These are phyloP conservation scores for Fusarium siculi DNA, from an alignment of 2,329 filamentous ascomycete species.

Conservation along the genomic window DNA sequence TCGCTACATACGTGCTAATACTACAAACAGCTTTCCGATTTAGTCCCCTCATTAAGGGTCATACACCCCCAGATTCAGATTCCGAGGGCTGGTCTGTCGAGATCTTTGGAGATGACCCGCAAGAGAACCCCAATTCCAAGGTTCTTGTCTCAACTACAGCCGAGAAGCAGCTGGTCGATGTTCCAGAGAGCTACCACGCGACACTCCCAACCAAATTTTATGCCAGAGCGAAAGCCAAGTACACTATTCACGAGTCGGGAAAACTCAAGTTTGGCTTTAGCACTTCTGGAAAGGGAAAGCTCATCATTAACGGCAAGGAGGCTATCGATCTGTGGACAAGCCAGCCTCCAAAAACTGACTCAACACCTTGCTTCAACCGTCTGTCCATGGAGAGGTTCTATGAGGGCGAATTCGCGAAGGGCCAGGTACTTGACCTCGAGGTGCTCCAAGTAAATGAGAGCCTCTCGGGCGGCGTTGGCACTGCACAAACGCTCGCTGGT, in stretches of 20 bases:
- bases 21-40: constrained; percentile 20
- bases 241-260: constrained; percentile 3
- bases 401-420: constrained; percentile 10
- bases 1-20: neutral
- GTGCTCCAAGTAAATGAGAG: constrained; percentile 38
- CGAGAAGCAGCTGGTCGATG: constrained; percentile 34
- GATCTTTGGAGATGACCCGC: constrained; percentile 26
- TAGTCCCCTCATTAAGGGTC: constrained; percentile 26
- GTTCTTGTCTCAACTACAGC: constrained; percentile 7
- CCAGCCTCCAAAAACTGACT: constrained; percentile 48
- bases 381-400: constrained; percentile 34
- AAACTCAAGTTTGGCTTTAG: constrained; percentile 46
- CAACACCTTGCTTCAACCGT: constrained; percentile 49
- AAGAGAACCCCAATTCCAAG: neutral
- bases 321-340: constrained; percentile 47
- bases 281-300: constrained; percentile 49
- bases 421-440: constrained; percentile 23
- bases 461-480: constrained; percentile 34
- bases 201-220: constrained; percentile 29
- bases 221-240: constrained; percentile 20
- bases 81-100: constrained; percentile 29
- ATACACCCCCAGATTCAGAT: neutral
- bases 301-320: constrained; percentile 48
- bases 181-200: constrained; percentile 30
- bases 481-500: constrained; percentile 31